Conservation (phyloP, 495 filamentous ascomycete genomes). For the Delitschia confertaspora region DNA sequence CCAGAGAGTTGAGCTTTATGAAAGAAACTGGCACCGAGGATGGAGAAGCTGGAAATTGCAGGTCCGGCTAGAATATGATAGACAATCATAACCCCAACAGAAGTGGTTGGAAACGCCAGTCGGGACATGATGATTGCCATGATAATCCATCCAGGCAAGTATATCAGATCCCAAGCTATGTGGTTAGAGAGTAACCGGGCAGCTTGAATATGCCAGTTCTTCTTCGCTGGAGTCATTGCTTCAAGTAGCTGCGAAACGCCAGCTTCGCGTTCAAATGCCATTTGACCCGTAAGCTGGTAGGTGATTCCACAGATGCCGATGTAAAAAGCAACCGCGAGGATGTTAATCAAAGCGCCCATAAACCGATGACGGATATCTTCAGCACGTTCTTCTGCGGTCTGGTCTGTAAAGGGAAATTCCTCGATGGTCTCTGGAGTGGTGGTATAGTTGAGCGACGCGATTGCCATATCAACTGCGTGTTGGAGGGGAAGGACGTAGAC, state of each 20-base stretch:
- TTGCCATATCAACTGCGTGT: conserved; percentile 63
- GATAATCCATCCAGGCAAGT: conserved; percentile 40
- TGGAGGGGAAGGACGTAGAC: conserved; percentile 71
- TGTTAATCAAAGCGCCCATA: conserved; percentile 58
- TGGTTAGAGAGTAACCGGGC: conserved; percentile 33
- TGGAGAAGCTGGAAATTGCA: conserved; percentile 37
- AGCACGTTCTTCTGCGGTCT: conserved; percentile 54
- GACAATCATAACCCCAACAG: conserved; percentile 35
- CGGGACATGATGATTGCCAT: conserved; percentile 34
- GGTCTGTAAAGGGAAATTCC: conserved; percentile 65
- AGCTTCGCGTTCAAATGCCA: conserved; percentile 37
- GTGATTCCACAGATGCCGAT: conserved; percentile 67
- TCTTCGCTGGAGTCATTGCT: conserved; percentile 36
- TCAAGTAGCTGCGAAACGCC: conserved; percentile 38
- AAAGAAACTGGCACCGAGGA: conserved; percentile 40
- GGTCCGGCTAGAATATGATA: conserved; percentile 37
- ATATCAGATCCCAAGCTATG: conserved; percentile 39
- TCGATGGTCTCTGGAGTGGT: conserved; percentile 34
- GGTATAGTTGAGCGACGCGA: conserved; percentile 44
- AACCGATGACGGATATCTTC: conserved; percentile 54
- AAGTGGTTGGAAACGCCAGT: conserved; percentile 36
- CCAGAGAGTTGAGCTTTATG: conserved; percentile 42
- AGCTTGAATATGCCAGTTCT: conserved; percentile 34
- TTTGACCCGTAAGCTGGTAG: conserved; percentile 48
- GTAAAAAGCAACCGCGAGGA: conserved; percentile 60